Evolutionary conservation across 805 yeast genomes (phyloP).

Genomic region (Saccharomycopsis selenospora): DNA sequence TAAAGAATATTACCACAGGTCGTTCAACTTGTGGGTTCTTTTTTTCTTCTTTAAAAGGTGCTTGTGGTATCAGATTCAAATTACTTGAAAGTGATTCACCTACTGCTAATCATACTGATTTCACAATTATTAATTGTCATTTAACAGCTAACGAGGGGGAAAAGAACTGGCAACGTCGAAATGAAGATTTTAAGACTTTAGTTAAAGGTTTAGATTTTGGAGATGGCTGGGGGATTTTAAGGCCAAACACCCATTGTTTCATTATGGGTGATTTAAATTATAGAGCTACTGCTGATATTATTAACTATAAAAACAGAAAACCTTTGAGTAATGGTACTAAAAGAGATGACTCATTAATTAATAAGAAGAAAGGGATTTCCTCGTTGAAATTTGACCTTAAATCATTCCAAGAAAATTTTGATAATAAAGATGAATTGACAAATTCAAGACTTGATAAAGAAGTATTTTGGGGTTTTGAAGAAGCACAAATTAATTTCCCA

Average conservation of each 20-base stretch:
- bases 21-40: slow-evolving; percentile 48
- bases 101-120: slow-evolving; percentile 26
- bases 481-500: slow-evolving; percentile 54
- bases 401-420: slow-evolving; percentile 25
- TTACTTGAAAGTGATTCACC: slow-evolving; percentile 20
- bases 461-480: slow-evolving; percentile 57
- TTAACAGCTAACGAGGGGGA: slow-evolving; percentile 73
- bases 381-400: slow-evolving; percentile 18
- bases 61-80: slow-evolving; percentile 49
- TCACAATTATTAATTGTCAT: slow-evolving; percentile 67
- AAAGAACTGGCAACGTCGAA: slow-evolving; percentile 39
- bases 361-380: background rate
- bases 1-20: slow-evolving; percentile 27
- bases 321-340: slow-evolving; percentile 10
- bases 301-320: slow-evolving; percentile 18
- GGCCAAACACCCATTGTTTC: slow-evolving; percentile 53
- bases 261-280: slow-evolving; percentile 84
- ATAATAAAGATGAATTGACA: slow-evolving; percentile 32
- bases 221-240: slow-evolving; percentile 47
- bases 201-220: slow-evolving; percentile 50
- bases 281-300: slow-evolving; percentile 38
- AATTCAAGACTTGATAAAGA: slow-evolving; percentile 29
- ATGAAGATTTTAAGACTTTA: slow-evolving; percentile 42
- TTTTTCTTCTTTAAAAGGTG: slow-evolving; percentile 68
- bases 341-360: background rate